Evolutionary conservation across 1,284 basidiomycete genomes (phyloP).

Genomic region (Pseudozyma thailandica): DNA sequence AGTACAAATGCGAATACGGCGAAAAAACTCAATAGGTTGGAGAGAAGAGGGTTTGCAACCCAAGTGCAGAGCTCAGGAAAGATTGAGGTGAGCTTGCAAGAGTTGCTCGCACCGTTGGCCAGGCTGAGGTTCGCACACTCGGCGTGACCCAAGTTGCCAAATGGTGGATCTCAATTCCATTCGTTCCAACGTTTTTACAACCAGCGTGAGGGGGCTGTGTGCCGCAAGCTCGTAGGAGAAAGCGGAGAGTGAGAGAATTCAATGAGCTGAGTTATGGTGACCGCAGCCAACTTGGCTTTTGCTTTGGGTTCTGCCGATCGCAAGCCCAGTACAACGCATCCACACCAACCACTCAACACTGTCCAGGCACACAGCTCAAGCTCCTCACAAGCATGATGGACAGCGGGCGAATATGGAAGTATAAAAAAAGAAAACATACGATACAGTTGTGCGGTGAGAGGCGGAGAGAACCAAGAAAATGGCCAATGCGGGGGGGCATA

Average conservation of each 20-base stretch:
- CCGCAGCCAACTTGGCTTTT: too few relatives aligned
- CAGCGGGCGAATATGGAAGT: not conserved
- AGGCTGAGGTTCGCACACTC: constrained; percentile 19
- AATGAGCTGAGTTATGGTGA: too few relatives aligned
- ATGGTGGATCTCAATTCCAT: too few relatives aligned
- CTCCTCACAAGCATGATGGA: not conserved
- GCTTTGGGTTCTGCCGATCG: too few relatives aligned
- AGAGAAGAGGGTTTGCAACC: constrained; percentile 69
- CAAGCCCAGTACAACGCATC: too few relatives aligned
- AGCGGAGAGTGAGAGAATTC: too few relatives aligned
- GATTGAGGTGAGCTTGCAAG: constrained; percentile 2
- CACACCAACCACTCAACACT: too few relatives aligned
- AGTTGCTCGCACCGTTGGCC: constrained; percentile 45
- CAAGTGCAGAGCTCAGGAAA: not conserved
- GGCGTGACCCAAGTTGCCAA: not conserved
- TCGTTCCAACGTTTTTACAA: too few relatives aligned
- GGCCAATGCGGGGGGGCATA: not conserved
- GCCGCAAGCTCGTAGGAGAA: too few relatives aligned
- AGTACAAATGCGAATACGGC: constrained; percentile 86
- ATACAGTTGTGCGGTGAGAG: not conserved
- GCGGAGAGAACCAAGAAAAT: too few relatives aligned
- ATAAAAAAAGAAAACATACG: not conserved
- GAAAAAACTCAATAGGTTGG: constrained; percentile 81
- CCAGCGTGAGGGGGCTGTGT: too few relatives aligned
- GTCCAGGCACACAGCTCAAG: too few relatives aligned